Evolutionary conservation across 345 rosid genomes (phyloP).

Genomic region (Reutealis trisperma): DNA sequence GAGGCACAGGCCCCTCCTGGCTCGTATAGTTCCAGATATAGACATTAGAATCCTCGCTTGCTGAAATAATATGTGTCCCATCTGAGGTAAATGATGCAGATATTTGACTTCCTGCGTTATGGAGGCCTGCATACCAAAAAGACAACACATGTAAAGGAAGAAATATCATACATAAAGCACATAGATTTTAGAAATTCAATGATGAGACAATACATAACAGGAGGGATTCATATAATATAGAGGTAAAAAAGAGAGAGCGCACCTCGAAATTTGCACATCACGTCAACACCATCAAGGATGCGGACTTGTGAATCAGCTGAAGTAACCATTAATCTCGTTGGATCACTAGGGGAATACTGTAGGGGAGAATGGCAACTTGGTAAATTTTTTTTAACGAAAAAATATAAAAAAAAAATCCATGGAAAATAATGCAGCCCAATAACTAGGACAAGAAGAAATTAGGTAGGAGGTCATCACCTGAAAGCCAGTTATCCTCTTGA

Average conservation of each 20-base stretch:
- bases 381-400: not conserved
- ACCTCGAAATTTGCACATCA: conserved; percentile 44
- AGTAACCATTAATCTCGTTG: conserved; percentile 41
- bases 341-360: conserved; percentile 47
- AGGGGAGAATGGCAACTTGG: not conserved
- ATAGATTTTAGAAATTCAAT: not conserved
- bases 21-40: conserved; percentile 39
- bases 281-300: conserved; percentile 37
- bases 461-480: conserved; percentile 30
- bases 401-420: not conserved
- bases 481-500: conserved; percentile 52
- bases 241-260: not conserved
- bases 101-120: conserved; percentile 37
- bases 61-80: conserved; percentile 45
- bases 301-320: conserved; percentile 46
- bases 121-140: conserved; percentile 20
- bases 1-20: conserved; percentile 26
- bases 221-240: not conserved
- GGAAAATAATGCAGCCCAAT: not conserved
- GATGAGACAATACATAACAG: not conserved
- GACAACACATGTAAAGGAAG: not conserved
- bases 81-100: conserved; percentile 45
- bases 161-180: not conserved
- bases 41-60: conserved; percentile 46
- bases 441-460: not conserved